Evolutionary conservation across 2,329 filamentous ascomycete genomes (phyloP).

Genomic region (Trichophyton schoenleinii): DNA sequence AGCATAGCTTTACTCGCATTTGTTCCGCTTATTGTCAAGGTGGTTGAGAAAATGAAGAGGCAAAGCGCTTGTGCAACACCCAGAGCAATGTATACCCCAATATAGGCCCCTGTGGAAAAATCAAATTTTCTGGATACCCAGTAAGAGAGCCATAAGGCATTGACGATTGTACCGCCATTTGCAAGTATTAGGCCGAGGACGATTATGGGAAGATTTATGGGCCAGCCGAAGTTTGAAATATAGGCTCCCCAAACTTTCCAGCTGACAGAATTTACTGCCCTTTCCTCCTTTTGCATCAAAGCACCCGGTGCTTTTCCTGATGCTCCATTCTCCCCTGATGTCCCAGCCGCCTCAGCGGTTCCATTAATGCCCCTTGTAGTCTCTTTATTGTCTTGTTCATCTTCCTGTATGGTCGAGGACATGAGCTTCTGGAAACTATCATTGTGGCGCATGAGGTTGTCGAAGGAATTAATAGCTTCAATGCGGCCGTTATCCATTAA

Average conservation of each 20-base stretch:
- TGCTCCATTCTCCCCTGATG: constrained; percentile 37
- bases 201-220: constrained; percentile 51
- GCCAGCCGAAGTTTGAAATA: constrained; percentile 56
- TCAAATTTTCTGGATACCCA: constrained; percentile 73
- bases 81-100: constrained; percentile 57
- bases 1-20: constrained; percentile 72
- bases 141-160: constrained; percentile 83
- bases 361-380: constrained; percentile 34
- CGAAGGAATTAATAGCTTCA: constrained; percentile 75
- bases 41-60: constrained; percentile 68
- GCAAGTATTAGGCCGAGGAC: constrained; percentile 55
- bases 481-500: constrained; percentile 84
- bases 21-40: constrained; percentile 68
- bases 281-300: constrained; percentile 40
- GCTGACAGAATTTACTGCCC: constrained; percentile 61
- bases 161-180: constrained; percentile 75
- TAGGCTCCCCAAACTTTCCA: constrained; percentile 73
- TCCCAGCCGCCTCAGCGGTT: constrained; percentile 36
- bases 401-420: constrained; percentile 60
- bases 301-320: constrained; percentile 25
- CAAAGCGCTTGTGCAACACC: constrained; percentile 58
- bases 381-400: constrained; percentile 34
- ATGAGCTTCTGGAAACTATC: constrained; percentile 70
- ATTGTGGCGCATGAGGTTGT: constrained; percentile 70
- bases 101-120: constrained; percentile 56